Evolutionary conservation across 805 yeast species (phyloP), one percentile per base, ranked within the genome.

Genomic region (Starmerella geochares): DNA sequence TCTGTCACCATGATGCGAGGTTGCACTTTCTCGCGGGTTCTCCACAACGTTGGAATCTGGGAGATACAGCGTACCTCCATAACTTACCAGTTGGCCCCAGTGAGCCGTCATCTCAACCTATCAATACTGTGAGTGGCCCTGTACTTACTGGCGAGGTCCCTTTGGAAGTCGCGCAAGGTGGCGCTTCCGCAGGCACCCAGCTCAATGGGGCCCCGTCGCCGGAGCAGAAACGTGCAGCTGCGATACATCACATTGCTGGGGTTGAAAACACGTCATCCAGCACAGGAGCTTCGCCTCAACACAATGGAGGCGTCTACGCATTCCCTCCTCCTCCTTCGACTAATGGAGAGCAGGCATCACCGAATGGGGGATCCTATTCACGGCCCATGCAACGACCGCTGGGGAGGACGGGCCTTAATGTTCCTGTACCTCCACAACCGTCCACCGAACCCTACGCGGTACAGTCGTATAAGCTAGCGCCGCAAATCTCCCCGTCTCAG

Each of bases 1-100:
- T 65, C 32, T 62, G 64, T 46, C 65, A 65, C 46, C 62, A 58
- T 49, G 69, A 65, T 47, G 60, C 59, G 2, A 52, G 60, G 1
- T 39, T 57, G 14, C 58, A 58, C 27, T 56, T 52, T 43, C 51
- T 46, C 39, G 41, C 53, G 3, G 36, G 47, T 16, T 40, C 46
- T 21, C 29, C 38, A 11, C 54, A 40, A 3, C 20, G 21, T 13
- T 47, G 31, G 20, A 13, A 25, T 13, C 42, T 49, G 9, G 58
- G 58, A 2, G 58, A 55, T 38, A 51, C 55, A 4, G 39, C 31
- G 10, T 56, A 47, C 36, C 35, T 54, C 3, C 19, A 23, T 36
- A 33, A 36, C 37, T 9, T 38, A 8, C 42, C 42, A n/a, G 6
- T 24, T 6, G 42, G 23, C 7, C 29, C 14, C 2, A n/a, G 23